phyloP scores from a whole-genome alignment of 1,139 yeast species.

The Candida sojae region DNA sequence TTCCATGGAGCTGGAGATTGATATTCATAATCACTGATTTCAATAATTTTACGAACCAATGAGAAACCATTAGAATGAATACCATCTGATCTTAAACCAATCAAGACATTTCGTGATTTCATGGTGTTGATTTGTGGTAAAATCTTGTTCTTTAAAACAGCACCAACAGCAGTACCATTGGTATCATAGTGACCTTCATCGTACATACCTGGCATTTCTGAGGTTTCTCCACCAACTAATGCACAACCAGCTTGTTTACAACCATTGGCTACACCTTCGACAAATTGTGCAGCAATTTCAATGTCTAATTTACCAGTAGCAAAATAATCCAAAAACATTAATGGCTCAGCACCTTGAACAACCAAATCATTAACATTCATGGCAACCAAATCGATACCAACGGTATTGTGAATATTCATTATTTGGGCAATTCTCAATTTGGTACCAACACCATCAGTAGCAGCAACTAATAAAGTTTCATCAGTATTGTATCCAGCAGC shows the following conservation, averaged over 20 bases:
- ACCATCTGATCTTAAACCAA: conserved; percentile 91
- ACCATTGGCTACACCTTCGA: conserved; percentile 94
- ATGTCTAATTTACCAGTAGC: conserved; percentile 93
- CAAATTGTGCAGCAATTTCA: conserved; percentile 82
- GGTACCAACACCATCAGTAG: conserved; percentile 99
- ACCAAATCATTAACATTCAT: conserved; percentile 98
- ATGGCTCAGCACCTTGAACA: conserved; percentile 98
- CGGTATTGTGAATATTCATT: conserved; percentile 87
- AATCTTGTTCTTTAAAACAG: conserved; percentile 78
- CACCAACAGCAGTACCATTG: conserved; percentile 98
- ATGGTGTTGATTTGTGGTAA: conserved; percentile 71
- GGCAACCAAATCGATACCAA: conserved; percentile 97
- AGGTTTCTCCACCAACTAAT: conserved; percentile 97
- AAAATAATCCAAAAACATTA: conserved; percentile 92
- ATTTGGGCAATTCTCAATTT: conserved; percentile 93
- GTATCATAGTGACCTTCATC: conserved; percentile 95
- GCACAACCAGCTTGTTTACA: conserved; percentile 97
- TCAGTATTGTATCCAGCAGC: conserved; percentile 81
- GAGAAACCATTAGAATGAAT: conserved; percentile 97
- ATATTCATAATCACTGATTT: conserved; percentile 68
- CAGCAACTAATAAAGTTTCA: conserved; percentile 87
- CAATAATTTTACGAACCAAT: conserved; percentile 91
- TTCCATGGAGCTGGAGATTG: conserved; percentile 84
- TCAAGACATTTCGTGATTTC: conserved; percentile 75
- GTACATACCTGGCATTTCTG: conserved; percentile 99